A percentile compares a stretch with the other conserved stretches of the same genome.
Evolutionary conservation across 805 yeast genomes (phyloP).

Genomic region (Saturnispora mendoncae): DNA sequence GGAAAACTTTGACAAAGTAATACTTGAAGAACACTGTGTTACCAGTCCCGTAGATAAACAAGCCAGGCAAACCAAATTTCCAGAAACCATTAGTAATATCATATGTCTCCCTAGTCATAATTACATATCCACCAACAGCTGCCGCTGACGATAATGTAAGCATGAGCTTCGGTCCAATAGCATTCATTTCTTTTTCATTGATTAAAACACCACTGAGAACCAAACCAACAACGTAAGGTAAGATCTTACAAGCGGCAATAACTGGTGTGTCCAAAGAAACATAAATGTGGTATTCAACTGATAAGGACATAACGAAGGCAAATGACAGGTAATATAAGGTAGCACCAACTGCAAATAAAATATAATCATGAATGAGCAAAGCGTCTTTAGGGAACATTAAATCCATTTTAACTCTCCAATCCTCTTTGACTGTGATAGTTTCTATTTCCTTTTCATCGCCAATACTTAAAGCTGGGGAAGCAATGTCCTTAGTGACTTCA

Average conservation of each 20-base stretch:
- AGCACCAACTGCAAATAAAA: slow-evolving; percentile 13
- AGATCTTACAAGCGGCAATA: slow-evolving; percentile 29
- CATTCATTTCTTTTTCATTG: slow-evolving; percentile 10
- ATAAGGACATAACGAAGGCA: slow-evolving; percentile 6
- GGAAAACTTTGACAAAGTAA: slow-evolving; percentile 26
- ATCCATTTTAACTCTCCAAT: slow-evolving; percentile 17
- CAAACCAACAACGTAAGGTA: slow-evolving; percentile 30
- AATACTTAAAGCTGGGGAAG: too few relatives aligned
- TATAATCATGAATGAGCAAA: slow-evolving; percentile 17
- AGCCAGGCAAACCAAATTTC: slow-evolving; percentile 22
- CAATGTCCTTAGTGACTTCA: too few relatives aligned
- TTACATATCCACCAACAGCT: slow-evolving; percentile 13
- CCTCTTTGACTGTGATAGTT: background rate
- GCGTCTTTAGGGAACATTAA: slow-evolving; percentile 20
- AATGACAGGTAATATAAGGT: slow-evolving; percentile 10
- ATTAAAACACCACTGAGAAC: slow-evolving; percentile 22
- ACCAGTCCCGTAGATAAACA: slow-evolving; percentile 16
- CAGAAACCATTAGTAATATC: slow-evolving; percentile 15
- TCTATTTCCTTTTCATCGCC: slow-evolving; percentile 10
- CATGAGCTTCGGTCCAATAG: slow-evolving; percentile 19
- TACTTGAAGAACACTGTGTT: slow-evolving; percentile 29
- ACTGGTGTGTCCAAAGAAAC: slow-evolving; percentile 26
- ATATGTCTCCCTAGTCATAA: slow-evolving; percentile 18
- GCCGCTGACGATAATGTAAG: slow-evolving; percentile 12
- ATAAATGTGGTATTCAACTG: slow-evolving; percentile 22